Percentiles rank a stretch among this genome's conserved stretches.
Evolutionary conservation across 2,329 filamentous ascomycete species (phyloP).

Genomic region (Fusarium sp.): DNA sequence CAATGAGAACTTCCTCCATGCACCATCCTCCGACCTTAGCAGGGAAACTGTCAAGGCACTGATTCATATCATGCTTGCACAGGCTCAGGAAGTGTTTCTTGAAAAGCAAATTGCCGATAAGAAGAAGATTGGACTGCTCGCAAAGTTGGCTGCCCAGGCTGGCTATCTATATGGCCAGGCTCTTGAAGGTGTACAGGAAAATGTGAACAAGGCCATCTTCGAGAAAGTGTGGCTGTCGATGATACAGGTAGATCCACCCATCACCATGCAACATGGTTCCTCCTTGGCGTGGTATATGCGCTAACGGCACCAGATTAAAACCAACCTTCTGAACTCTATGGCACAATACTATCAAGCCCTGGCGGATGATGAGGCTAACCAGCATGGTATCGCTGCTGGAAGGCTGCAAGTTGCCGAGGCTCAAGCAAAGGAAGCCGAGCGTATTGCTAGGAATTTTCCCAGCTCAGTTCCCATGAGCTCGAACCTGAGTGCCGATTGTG

Average conservation of each 20-base stretch:
- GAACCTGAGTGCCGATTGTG: constrained; percentile 85
- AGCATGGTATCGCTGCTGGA: constrained; percentile 86
- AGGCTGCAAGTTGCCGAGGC: constrained; percentile 84
- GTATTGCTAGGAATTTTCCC: constrained; percentile 83
- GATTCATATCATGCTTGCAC: constrained; percentile 92
- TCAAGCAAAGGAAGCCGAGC: constrained; percentile 81
- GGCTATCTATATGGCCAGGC: constrained; percentile 89
- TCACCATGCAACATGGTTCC: neutral
- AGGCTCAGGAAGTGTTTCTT: constrained; percentile 96
- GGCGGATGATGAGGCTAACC: constrained; percentile 88
- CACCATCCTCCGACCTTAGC: constrained; percentile 94
- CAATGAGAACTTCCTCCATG: constrained; percentile 99
- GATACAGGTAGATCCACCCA: constrained; percentile 68
- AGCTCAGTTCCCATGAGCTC: constrained; percentile 81
- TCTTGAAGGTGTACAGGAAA: constrained; percentile 90
- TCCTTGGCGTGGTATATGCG: neutral
- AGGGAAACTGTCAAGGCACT: constrained; percentile 95
- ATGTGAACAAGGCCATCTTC: constrained; percentile 89
- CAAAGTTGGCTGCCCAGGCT: constrained; percentile 92
- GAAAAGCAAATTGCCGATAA: constrained; percentile 94
- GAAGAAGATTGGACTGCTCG: constrained; percentile 91
- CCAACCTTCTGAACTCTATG: constrained; percentile 82
- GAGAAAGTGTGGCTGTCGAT: constrained; percentile 93
- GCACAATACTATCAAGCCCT: constrained; percentile 95
- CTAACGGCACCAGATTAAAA: constrained; percentile 71